phyloP scores from a whole-genome alignment of 2,329 filamentous ascomycete species.

The Cordyceps cateniannulata region DNA sequence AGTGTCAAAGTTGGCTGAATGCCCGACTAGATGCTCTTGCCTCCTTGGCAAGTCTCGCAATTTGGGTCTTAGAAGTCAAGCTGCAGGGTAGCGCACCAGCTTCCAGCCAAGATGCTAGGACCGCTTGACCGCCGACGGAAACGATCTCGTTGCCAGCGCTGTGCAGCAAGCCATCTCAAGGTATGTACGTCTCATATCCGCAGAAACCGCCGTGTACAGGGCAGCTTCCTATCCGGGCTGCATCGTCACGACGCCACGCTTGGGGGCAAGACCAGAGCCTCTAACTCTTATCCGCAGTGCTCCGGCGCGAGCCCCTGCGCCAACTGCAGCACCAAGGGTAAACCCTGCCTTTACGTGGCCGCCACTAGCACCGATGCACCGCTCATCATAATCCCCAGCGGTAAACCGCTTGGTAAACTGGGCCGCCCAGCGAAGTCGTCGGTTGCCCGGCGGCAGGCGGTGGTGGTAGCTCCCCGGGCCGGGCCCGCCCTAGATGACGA shows the following conservation, averaged over 20 bases:
- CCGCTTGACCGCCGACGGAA: conserved; percentile 28
- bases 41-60: not conserved
- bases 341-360: conserved; percentile 19
- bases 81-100: not conserved
- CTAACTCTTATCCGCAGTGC: conserved; percentile 20
- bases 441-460: not conserved
- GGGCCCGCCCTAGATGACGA: conserved; percentile 14
- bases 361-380: not conserved
- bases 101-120: conserved; percentile 17
- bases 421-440: not conserved
- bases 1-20: not conserved
- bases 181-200: conserved; percentile 14
- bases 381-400: conserved; percentile 20
- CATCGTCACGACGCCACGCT: not conserved
- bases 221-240: not conserved
- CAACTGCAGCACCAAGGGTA: conserved; percentile 22
- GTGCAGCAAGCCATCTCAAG: conserved; percentile 28
- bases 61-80: not conserved
- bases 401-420: conserved; percentile 15
- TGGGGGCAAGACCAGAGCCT: not conserved
- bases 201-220: not conserved
- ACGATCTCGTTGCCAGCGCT: conserved; percentile 25
- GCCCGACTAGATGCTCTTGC: too few species aligned
- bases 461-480: not conserved
- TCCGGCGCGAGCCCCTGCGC: conserved; percentile 26